Evolutionary conservation across 176 grass and related monocot genomes (phyloP), one percentile per base, ranked within the genome.

Genomic region (Metroxylon sagu): DNA sequence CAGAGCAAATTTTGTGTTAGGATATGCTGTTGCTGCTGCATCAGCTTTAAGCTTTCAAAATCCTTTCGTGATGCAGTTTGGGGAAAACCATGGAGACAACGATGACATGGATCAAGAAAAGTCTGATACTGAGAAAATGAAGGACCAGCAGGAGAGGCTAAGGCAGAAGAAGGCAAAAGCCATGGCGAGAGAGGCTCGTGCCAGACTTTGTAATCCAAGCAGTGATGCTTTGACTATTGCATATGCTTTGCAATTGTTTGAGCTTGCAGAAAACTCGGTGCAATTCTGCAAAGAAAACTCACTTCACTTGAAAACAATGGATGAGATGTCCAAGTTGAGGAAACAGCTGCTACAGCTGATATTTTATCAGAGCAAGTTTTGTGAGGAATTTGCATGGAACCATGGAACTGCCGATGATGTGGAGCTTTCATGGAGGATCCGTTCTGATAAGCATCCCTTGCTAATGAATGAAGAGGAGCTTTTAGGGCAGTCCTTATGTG

Each of bases 261-360:
- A 98, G 31, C 55, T 80, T 50, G 74, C 84, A 80, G 74, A 57
- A 67, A 79, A 81, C 67, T 75, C 72, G 4, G 54, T 82, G 51
- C 76, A 79, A 56, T 98, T 98, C 74, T 98, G 93, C 68, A 92
- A 66, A 71, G 69, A 73, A 14, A 85, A 92, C 74, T 92, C 75
- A 16, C 79, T 98, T 62, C 88, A 92, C 78, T 67, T 92, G 28
- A 98, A 92, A 82, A 98, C 84, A 64, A 88, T 92, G 93, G 84
- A 98, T 67, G 93, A 98, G 52, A 89, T 98, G 93, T 92, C 93
- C 2, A 98, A 89, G 73, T 72, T 98, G 63, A 92, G 87, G 87
- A 92, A 89, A 64, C 93, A 98, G 59, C 79, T 98, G 48, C 71
- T 92, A 39, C 76, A 76, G 14, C 73, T 98, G 78, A 69, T 83